A percentile compares a stretch with the other conserved stretches of the same genome.
These are phyloP conservation scores for Apophysomyces elegans DNA, from an alignment of 371 early-diverging fungal genomes.

Conservation along the genomic window DNA sequence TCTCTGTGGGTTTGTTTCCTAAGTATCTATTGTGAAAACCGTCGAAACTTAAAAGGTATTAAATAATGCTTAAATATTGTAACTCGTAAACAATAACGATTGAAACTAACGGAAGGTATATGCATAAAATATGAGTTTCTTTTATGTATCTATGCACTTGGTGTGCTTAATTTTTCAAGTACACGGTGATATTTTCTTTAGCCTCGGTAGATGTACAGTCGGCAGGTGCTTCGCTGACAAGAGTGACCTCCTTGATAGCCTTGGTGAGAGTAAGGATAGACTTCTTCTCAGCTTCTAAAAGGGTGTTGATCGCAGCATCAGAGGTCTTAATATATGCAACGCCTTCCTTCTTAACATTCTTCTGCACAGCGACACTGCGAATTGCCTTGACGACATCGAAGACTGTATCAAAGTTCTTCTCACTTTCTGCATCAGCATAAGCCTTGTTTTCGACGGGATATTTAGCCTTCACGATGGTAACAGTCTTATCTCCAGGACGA, in stretches of 20 bases:
- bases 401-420: constrained; percentile 78
- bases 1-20: no score
- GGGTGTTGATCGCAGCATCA: constrained; percentile 22
- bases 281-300: constrained; percentile 53
- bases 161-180: constrained; percentile 33
- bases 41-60: no score
- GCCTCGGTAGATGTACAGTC: constrained; percentile 66
- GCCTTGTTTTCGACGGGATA: constrained; percentile 65
- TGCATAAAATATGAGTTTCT: background rate
- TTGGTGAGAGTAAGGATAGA: constrained; percentile 74
- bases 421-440: constrained; percentile 65
- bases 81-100: no score
- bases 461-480: constrained; percentile 67
- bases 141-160: background rate
- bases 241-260: constrained; percentile 67
- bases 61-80: no score
- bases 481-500: constrained; percentile 62
- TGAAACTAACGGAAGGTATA: no score
- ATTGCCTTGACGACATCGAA: constrained; percentile 76
- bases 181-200: constrained; percentile 38
- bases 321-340: constrained; percentile 35
- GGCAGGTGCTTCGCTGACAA: constrained; percentile 63
- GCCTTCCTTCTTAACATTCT: constrained; percentile 43
- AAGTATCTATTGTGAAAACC: no score
- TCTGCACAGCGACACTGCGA: constrained; percentile 67